Percentiles rank a stretch among this genome's conserved stretches.
phyloP scores from a whole-genome alignment of 148 eudicot genomes.

The Nepenthes mirabilis region DNA sequence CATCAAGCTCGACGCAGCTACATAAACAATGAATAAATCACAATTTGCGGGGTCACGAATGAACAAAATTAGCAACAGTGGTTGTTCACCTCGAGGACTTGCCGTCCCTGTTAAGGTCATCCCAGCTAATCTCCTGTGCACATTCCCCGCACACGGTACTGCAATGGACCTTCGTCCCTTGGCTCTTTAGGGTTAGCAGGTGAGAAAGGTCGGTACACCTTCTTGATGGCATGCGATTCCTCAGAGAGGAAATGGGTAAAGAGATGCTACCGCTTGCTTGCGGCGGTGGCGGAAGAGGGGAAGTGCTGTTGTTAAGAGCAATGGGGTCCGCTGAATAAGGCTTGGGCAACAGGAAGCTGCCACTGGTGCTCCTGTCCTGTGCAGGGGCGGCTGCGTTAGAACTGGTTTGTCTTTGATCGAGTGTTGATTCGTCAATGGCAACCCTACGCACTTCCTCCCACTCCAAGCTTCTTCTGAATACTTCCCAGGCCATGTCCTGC shows the following conservation, averaged over 20 bases:
- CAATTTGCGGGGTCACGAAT: too few relatives aligned
- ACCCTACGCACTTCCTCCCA: slow-evolving; percentile 70
- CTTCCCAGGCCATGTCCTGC: slow-evolving; percentile 99
- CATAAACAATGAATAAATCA: too few relatives aligned
- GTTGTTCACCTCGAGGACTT: background rate
- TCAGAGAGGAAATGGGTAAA: slow-evolving; percentile 17
- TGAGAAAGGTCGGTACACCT: slow-evolving; percentile 67
- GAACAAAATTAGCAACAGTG: too few relatives aligned
- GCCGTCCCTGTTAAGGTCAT: slow-evolving; percentile 15
- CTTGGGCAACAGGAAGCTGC: background rate
- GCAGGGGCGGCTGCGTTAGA: background rate
- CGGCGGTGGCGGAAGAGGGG: slow-evolving; percentile 4
- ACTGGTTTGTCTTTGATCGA: slow-evolving; percentile 15
- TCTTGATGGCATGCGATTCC: slow-evolving; percentile 28
- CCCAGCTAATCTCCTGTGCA: slow-evolving; percentile 62
- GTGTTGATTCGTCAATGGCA: slow-evolving; percentile 26
- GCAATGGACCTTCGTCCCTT: slow-evolving; percentile 55
- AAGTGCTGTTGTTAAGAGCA: slow-evolving; percentile 9
- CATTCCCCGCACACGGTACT: slow-evolving; percentile 80
- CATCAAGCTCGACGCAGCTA: too few relatives aligned
- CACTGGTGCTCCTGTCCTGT: background rate
- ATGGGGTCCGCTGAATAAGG: slow-evolving; percentile 3
- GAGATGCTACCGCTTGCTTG: background rate
- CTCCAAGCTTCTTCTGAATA: slow-evolving; percentile 44
- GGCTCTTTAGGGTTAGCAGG: slow-evolving; percentile 53